Evolutionary conservation across 2,329 filamentous ascomycete genomes (phyloP), one percentile per base, ranked within the genome.

Genomic region (Fusarium anguioides): DNA sequence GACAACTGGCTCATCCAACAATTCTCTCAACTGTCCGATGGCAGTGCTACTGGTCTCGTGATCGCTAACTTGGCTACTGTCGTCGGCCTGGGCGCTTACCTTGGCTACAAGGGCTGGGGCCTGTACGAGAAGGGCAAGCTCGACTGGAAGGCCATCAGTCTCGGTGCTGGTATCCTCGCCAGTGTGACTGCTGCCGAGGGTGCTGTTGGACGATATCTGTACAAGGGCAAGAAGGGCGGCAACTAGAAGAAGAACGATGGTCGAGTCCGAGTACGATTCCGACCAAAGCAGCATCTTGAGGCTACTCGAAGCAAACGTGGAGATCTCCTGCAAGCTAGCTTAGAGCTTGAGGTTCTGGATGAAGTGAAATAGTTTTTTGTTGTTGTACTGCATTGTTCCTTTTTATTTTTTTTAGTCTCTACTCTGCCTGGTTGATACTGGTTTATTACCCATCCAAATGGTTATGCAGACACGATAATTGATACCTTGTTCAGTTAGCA

Each of bases 51-150:
- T 44, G 81, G 81, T 17, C 72, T 86, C 31, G 81, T 80, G 27
- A 69, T 79, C 33, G 77, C 77, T 59, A 87, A 88, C 75, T 62
- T 86, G 8, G 78, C 81, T 10, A 82, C 80, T 17, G 80, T 88
- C 35, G 78, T 87, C n/a, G 84, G 84, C 10, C 68, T 87, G 33
- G 81, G 84, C 72, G 80, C 81, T 5, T 85, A 81, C 75, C 75
- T 87, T 14, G 84, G 85, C 36, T 86, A 84, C 78, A 83, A 82
- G 77, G 86, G 83, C 20, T 86, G 84, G 81, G 82, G 81, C 8
- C 77, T 87, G 66, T 86, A 87, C 69, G 83, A 87, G 74, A 79
- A 79, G 51, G 83, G 84, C 41, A 78, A 79, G 41, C 75, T 88
- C 48, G 78, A 78, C 68, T 85, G 83, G 82, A 80, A 83, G 77